Base-by-base conservation (phyloP, 2,329 filamentous ascomycete genomes). In the Teratosphaeria nubilosa region DNA sequence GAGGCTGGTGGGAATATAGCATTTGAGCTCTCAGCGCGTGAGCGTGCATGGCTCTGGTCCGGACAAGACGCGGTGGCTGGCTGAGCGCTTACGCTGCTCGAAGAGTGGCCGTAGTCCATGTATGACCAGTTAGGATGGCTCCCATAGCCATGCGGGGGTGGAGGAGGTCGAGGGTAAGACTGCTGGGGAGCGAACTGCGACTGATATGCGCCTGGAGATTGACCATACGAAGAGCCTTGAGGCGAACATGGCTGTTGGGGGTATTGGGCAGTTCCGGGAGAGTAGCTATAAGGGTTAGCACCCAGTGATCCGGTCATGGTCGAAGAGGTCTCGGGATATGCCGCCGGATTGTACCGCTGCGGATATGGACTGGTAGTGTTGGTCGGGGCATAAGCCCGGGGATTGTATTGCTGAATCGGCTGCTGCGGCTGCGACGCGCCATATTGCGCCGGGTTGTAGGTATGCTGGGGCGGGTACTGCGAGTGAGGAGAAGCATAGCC, bases 391-490 rank as follows among this genome's bases (percentile, higher is more conserved):
- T 80, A 92, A 41, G 79, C 77, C 69, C 87, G 82, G 1, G 89
- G 88, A 68, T 91, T 92, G 73, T 91, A 92, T 51, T 81, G 78
- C 72, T 69, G 78, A 72, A 65, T 79, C 71, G 74, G 72, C 55
- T 76, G 75, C 53, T 77, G 76, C 25, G 75, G 71, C 20, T 75
- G 71, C 13, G 76, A 73, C 30, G 78, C 72, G 52, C 75, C 77
- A 70, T 83, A 87, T 66, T 82, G 76, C 67, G 84, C 82, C 14
- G 84, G 84, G 63, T 86, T 86, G 73, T 87, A 87, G 51, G 78
- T 65, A 20, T 53, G 30, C 32, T 56, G 55, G 9, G 56, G 69
- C n/a, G 67, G 58, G 59, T 70, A 69, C 56, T 76, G 75, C 55
- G 76, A 74, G 58, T 74, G 72, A 56, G 68, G 73, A 27, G 53